Percentiles rank a stretch among this genome's conserved stretches.
phyloP scores from a whole-genome alignment of 805 yeast species.

The Candida coleopterorum region DNA sequence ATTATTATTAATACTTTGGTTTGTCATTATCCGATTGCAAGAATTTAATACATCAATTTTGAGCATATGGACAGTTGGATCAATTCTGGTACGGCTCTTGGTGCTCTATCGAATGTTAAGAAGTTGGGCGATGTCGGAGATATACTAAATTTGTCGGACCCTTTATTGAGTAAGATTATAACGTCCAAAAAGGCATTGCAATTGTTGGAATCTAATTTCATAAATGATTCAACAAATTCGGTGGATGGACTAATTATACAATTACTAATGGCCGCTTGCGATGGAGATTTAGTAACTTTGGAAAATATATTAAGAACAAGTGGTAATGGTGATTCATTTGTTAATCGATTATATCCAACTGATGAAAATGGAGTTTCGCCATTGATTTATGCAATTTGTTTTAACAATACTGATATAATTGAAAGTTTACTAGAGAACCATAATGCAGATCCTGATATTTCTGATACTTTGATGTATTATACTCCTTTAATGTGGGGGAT shows the following conservation, averaged over 20 bases:
- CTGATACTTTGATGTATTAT: conserved; percentile 49
- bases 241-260: conserved; percentile 15
- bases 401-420: conserved; percentile 43
- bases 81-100: conserved; percentile 1
- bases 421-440: conserved; percentile 42
- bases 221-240: not conserved
- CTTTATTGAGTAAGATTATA: conserved; percentile 21
- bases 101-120: conserved; percentile 1
- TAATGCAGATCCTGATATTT: conserved; percentile 44
- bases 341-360: conserved; percentile 17
- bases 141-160: conserved; percentile 22
- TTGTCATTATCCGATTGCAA: no score
- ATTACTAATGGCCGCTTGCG: conserved; percentile 29
- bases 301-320: conserved; percentile 21
- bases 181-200: conserved; percentile 26
- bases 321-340: conserved; percentile 18
- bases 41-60: no score
- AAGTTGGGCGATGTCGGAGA: conserved; percentile 5
- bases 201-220: conserved; percentile 11
- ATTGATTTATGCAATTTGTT: conserved; percentile 51
- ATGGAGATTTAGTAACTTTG: conserved; percentile 33
- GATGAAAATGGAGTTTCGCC: conserved; percentile 30
- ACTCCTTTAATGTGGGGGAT: conserved; percentile 89
- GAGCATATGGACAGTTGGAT: conserved; percentile 7
- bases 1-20: no score